Percentiles rank a stretch among this genome's conserved stretches.
Conservation (phyloP, 805 yeast species). For the Candida easanensis region DNA sequence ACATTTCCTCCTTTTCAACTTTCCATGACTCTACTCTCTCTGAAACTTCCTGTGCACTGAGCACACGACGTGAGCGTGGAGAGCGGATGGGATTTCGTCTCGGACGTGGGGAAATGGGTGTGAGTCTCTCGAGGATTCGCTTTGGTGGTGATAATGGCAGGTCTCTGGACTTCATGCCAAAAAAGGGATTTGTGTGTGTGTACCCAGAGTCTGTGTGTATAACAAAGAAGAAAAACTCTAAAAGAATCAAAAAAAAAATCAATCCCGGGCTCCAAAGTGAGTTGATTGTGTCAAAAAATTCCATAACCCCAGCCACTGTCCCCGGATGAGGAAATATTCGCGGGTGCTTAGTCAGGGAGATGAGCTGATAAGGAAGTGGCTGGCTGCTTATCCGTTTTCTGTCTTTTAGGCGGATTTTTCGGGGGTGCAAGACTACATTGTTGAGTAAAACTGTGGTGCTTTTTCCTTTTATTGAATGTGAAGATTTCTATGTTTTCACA, state of each 20-base stretch:
- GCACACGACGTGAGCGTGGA: too few species aligned
- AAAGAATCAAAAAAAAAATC: too few species aligned
- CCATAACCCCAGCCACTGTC: too few species aligned
- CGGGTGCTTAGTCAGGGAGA: neutral
- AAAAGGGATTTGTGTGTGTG: too few species aligned
- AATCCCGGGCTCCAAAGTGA: neutral
- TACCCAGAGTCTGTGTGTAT: too few species aligned
- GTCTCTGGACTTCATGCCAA: too few species aligned
- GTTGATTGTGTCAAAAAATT: neutral
- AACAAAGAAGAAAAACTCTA: too few species aligned
- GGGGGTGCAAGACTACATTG: neutral
- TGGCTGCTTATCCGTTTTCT: neutral
- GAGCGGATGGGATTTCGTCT: neutral
- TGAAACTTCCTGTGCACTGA: neutral
- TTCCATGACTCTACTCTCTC: conserved; percentile 5
- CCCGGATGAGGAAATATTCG: neutral
- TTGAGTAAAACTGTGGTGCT: neutral
- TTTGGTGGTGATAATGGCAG: conserved; percentile 9
- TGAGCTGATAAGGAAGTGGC: neutral
- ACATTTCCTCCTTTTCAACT: neutral
- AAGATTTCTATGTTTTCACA: neutral
- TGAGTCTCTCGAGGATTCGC: conserved; percentile 6
- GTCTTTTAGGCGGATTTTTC: neutral
- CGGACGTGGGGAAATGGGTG: conserved; percentile 2
- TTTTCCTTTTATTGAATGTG: neutral